Percentiles rank a stretch among this genome's conserved stretches.
phyloP scores from a whole-genome alignment of 345 rosid species.

The Acer saccharum region DNA sequence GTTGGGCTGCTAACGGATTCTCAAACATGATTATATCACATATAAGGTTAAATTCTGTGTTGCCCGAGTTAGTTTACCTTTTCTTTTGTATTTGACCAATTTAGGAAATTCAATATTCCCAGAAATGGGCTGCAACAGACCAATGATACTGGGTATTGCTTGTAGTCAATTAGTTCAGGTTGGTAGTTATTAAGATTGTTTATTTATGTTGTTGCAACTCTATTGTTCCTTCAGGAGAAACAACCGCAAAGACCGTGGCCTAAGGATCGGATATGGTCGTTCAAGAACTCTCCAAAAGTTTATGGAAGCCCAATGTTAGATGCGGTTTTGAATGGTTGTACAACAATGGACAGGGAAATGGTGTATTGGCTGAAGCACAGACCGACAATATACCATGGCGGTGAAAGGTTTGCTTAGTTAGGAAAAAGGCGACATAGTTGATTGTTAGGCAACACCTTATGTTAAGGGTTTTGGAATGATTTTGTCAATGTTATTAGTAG shows the following conservation, averaged over 20 bases:
- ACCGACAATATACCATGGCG: constrained; percentile 64
- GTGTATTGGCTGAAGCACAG: constrained; percentile 92
- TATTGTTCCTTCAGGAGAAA: constrained; percentile 60
- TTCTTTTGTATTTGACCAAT: too few species aligned
- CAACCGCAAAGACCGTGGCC: constrained; percentile 94
- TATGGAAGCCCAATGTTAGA: constrained; percentile 97
- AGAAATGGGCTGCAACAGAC: too few species aligned
- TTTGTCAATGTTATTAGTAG: constrained; percentile 33
- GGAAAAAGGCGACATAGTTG: constrained; percentile 26
- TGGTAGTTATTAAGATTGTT: not conserved
- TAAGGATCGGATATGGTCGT: constrained; percentile 90
- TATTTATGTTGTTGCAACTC: not conserved
- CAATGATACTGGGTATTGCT: not conserved
- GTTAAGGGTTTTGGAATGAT: constrained; percentile 46
- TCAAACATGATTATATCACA: too few species aligned
- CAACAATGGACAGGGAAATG: constrained; percentile 74
- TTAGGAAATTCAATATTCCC: too few species aligned
- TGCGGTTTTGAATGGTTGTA: constrained; percentile 49
- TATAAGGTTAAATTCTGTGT: too few species aligned
- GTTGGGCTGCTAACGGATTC: too few species aligned
- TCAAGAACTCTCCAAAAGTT: constrained; percentile 54
- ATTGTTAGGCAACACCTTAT: constrained; percentile 9
- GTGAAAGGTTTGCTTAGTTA: constrained; percentile 20
- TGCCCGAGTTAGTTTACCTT: too few species aligned
- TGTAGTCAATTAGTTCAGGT: too few species aligned